phyloP scores from a whole-genome alignment of 495 filamentous ascomycete genomes.

The Lentithecium fluviatile region DNA sequence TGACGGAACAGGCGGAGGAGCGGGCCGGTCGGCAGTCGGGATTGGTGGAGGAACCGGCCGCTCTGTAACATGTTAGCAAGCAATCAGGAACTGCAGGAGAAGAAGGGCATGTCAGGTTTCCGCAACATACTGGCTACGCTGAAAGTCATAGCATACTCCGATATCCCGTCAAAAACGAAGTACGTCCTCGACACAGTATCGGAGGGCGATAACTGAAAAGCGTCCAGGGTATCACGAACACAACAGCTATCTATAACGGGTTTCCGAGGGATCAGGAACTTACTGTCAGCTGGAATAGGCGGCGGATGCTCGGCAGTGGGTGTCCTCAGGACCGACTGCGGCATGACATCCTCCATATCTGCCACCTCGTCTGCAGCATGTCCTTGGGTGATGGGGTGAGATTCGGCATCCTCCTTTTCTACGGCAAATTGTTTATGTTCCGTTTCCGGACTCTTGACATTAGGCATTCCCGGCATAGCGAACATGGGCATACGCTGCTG shows the following conservation, averaged over 20 bases:
- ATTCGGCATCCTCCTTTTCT: constrained; percentile 36
- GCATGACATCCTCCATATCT: constrained; percentile 65
- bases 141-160: constrained; percentile 35
- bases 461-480: constrained; percentile 68
- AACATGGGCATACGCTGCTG: constrained; percentile 77
- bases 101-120: background rate
- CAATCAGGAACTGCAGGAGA: background rate
- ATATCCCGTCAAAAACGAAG: constrained; percentile 27
- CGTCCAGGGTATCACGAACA: constrained; percentile 17
- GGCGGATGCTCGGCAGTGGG: constrained; percentile 51
- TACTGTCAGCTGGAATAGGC: constrained; percentile 55
- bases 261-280: constrained; percentile 34
- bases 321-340: constrained; percentile 45
- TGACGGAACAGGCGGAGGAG: constrained; percentile 56
- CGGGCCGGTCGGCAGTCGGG: constrained; percentile 40
- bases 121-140: constrained; percentile 30
- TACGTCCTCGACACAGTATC: constrained; percentile 29
- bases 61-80: constrained; percentile 41
- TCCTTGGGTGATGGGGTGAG: constrained; percentile 30
- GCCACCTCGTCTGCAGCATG: constrained; percentile 52
- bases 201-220: constrained; percentile 13
- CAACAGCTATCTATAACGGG: constrained; percentile 6
- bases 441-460: constrained; percentile 42
- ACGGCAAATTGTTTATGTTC: constrained; percentile 43
- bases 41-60: constrained; percentile 54